Conservation (phyloP, 805 yeast genomes). For the Candida ponderosae region DNA sequence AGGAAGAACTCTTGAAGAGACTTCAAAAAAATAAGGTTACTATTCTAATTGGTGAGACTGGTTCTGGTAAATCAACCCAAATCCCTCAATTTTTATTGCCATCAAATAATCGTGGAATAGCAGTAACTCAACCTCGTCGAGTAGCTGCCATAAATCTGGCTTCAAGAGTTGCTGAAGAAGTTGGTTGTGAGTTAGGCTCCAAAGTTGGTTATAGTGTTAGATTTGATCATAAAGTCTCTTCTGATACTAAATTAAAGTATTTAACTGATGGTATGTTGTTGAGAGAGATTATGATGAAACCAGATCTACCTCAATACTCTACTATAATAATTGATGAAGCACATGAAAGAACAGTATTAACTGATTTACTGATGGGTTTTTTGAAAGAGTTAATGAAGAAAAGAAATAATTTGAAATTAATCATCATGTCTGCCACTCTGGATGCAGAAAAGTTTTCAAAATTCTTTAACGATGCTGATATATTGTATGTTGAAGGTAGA, state of each 20-base stretch:
- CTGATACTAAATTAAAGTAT: conserved; percentile 67
- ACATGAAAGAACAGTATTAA: conserved; percentile 89
- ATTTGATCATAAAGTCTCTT: conserved; percentile 63
- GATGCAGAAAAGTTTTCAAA: conserved; percentile 82
- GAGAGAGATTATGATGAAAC: conserved; percentile 81
- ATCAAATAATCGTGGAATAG: conserved; percentile 45
- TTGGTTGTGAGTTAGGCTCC: conserved; percentile 67
- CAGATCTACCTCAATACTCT: conserved; percentile 52
- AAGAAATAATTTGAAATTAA: conserved; percentile 53
- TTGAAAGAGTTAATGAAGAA: conserved; percentile 55
- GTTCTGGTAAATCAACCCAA: conserved; percentile 97
- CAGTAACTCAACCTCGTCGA: conserved; percentile 95
- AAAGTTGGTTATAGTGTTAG: conserved; percentile 91
- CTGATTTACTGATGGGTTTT: conserved; percentile 87
- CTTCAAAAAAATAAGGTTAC: conserved; percentile 56
- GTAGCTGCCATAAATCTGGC: conserved; percentile 97
- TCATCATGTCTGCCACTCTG: conserved; percentile 95
- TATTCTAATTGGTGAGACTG: conserved; percentile 91
- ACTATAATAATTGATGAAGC: conserved; percentile 92
- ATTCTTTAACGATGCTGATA: conserved; percentile 77
- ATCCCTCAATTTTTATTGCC: conserved; percentile 85
- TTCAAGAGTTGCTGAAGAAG: conserved; percentile 84
- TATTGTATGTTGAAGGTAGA: conserved; percentile 82
- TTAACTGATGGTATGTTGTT: conserved; percentile 96
- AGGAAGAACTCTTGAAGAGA: conserved; percentile 50